Evolutionary conservation across 164 flowering plant species (phyloP).

Genomic region (Kalanchoe fedtschenkoi): DNA sequence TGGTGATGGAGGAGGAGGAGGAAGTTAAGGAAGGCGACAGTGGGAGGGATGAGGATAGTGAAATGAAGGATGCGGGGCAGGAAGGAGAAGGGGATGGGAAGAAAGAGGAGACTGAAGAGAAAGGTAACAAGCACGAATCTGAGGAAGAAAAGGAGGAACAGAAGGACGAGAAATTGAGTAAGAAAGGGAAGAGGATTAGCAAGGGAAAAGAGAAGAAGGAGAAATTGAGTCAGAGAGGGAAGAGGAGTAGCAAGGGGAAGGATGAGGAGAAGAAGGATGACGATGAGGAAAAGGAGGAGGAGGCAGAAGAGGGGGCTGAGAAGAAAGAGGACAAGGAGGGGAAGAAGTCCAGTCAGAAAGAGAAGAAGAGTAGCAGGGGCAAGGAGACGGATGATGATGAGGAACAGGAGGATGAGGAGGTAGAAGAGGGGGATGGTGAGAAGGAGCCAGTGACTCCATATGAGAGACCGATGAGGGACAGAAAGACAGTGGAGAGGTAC

Average conservation of each 20-base stretch:
- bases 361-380: constrained; percentile 5
- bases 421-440: constrained; percentile 2
- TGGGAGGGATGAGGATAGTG: too few species aligned
- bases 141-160: too few species aligned
- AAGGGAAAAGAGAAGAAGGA: constrained; percentile 1
- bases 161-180: background rate
- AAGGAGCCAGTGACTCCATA: constrained; percentile 27
- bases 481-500: constrained; percentile 62
- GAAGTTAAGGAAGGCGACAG: too few species aligned
- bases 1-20: background rate
- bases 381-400: background rate
- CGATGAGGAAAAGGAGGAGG: background rate
- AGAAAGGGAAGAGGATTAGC: constrained; percentile 8
- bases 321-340: background rate
- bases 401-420: background rate
- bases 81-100: too few species aligned
- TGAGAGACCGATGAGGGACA: constrained; percentile 54
- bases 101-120: too few species aligned
- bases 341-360: background rate
- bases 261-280: constrained; percentile 13
- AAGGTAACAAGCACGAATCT: too few species aligned
- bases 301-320: background rate
- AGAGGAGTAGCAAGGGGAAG: constrained; percentile 1
- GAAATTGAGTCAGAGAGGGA: background rate
- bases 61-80: too few species aligned